phyloP scores from a whole-genome alignment of 805 yeast species.

The Saccharomycopsis olivae region DNA sequence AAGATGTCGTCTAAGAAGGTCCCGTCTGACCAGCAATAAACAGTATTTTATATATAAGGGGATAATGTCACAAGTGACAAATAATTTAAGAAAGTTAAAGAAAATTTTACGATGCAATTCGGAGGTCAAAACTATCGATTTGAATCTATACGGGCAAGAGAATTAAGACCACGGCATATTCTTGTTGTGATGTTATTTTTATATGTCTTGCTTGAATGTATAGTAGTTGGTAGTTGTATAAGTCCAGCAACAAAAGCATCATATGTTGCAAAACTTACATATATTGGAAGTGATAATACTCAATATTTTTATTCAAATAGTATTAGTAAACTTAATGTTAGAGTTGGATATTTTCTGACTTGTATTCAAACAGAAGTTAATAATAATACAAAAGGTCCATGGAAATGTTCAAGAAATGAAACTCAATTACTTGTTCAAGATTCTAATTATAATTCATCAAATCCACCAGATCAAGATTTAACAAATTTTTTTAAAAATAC shows the following conservation, averaged over 20 bases:
- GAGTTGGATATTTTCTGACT: constrained; percentile 17
- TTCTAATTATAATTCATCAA: constrained; percentile 11
- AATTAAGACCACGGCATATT: too few relatives aligned
- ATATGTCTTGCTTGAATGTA: constrained; percentile 18
- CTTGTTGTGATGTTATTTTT: constrained; percentile 13
- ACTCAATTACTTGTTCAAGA: constrained; percentile 5
- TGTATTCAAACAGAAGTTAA: constrained; percentile 12
- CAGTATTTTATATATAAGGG: too few relatives aligned
- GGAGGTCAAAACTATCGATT: too few relatives aligned
- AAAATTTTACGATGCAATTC: too few relatives aligned
- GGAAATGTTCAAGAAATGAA: constrained; percentile 16
- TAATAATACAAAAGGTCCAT: constrained; percentile 2
- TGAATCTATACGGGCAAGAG: too few relatives aligned
- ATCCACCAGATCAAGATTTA: constrained; percentile 16
- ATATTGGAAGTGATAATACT: constrained; percentile 15
- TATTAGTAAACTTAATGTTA: constrained; percentile 11
- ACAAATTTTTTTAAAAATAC: constrained; percentile 14
- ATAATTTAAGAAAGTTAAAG: too few relatives aligned
- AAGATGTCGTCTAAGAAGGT: too few relatives aligned
- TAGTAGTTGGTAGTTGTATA: constrained; percentile 16
- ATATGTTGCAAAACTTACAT: constrained; percentile 17
- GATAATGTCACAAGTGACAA: too few relatives aligned
- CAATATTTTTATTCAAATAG: constrained; percentile 11
- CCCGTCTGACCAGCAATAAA: too few relatives aligned
- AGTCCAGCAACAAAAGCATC: constrained; percentile 11